phyloP scores from a whole-genome alignment of 2,329 filamentous ascomycete genomes.

The Aspergillus aculeatus region DNA sequence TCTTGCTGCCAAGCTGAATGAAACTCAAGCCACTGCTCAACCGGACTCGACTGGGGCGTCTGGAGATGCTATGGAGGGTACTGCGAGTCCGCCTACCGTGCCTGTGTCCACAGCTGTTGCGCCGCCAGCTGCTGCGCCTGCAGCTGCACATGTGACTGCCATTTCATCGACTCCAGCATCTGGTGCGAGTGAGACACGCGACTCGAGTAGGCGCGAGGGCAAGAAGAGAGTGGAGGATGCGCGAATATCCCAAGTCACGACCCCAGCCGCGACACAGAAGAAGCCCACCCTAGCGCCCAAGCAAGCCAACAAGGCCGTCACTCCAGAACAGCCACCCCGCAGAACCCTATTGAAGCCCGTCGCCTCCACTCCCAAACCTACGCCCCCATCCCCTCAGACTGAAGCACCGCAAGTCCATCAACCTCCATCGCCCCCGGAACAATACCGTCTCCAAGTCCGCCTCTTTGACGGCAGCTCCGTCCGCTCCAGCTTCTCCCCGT shows the following conservation, averaged over 20 bases:
- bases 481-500: conserved; percentile 67
- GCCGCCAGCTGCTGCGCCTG: background rate
- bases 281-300: conserved; percentile 29
- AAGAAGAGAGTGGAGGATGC: conserved; percentile 2
- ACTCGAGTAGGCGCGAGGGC: background rate
- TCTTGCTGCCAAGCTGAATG: conserved; percentile 47
- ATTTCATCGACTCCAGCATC: background rate
- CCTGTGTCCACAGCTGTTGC: conserved; percentile 1
- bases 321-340: background rate
- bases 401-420: conserved; percentile 2
- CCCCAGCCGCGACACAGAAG: conserved; percentile 54
- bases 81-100: conserved; percentile 2
- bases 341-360: background rate
- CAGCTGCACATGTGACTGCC: background rate
- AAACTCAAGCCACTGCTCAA: conserved; percentile 11
- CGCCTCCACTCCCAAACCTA: conserved; percentile 11
- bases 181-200: background rate
- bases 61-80: conserved; percentile 5
- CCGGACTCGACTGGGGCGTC: background rate
- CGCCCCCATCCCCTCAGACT: background rate
- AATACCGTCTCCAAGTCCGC: conserved; percentile 70
- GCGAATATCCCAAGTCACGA: background rate
- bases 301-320: background rate
- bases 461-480: conserved; percentile 82
- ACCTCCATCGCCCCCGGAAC: conserved; percentile 26